Evolutionary conservation across 208 protist species (phyloP).

Genomic region (Leishmania amazonensis): DNA sequence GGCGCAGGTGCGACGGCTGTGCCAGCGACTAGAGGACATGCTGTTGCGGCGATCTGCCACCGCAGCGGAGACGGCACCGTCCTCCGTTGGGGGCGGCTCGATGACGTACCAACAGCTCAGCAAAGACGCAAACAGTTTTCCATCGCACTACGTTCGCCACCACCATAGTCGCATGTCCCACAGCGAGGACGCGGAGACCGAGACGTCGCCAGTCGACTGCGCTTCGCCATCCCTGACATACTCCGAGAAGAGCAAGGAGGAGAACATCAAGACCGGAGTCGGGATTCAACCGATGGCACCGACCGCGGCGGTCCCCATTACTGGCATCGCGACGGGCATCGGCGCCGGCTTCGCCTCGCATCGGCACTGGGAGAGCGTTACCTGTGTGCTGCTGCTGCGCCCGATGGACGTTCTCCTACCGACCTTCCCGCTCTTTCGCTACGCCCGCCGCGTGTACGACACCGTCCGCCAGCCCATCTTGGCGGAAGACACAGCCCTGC

Average conservation of each 20-base stretch:
- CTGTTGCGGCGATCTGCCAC: constrained; percentile 24
- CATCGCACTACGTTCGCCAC: not conserved
- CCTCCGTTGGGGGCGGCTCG: constrained; percentile 4
- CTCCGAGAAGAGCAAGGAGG: constrained; percentile 8
- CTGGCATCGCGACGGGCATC: not conserved
- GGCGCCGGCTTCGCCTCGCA: not conserved
- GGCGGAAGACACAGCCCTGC: constrained; percentile 21
- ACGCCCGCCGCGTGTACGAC: constrained; percentile 35
- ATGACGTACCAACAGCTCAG: not conserved
- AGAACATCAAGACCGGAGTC: constrained; percentile 16
- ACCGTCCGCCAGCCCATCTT: constrained; percentile 16
- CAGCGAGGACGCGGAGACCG: constrained; percentile 1
- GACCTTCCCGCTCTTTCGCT: constrained; percentile 64
- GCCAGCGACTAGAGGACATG: constrained; percentile 51
- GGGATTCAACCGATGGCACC: constrained; percentile 8
- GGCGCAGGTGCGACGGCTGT: constrained; percentile 46
- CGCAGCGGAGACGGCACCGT: constrained; percentile 3
- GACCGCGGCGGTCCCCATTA: not conserved
- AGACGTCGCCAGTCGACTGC: constrained; percentile 4
- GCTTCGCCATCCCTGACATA: not conserved
- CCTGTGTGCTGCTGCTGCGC: constrained; percentile 58
- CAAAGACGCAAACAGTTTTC: not conserved
- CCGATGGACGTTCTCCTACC: constrained; percentile 26
- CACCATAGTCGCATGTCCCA: not conserved
- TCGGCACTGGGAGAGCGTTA: constrained; percentile 54